phyloP scores from a whole-genome alignment of 1,284 basidiomycete species.

The Retiboletus flavoniger region DNA sequence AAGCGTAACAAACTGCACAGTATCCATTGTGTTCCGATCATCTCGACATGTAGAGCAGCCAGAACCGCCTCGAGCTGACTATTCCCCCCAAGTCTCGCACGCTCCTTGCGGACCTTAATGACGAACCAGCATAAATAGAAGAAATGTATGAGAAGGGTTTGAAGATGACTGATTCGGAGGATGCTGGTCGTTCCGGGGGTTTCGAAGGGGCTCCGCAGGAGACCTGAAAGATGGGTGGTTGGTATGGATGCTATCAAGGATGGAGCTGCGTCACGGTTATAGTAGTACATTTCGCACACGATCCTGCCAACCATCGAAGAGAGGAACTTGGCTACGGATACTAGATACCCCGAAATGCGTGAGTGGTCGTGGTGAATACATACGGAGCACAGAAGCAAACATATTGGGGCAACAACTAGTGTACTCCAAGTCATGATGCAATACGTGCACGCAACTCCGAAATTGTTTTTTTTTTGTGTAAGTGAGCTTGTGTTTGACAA shows the following conservation, averaged over 20 bases:
- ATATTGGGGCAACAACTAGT: no score
- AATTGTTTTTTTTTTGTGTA: no score
- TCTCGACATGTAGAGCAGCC: conserved; percentile 22
- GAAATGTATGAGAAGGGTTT: conserved; percentile 57
- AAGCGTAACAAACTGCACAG: neutral
- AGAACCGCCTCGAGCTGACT: conserved; percentile 27
- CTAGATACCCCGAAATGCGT: no score
- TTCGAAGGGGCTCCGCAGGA: conserved; percentile 26
- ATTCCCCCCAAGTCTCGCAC: conserved; percentile 29
- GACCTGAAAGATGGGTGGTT: conserved; percentile 9
- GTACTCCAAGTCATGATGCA: no score
- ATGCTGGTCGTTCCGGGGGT: conserved; percentile 24
- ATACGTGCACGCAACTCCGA: no score
- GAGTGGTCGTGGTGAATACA: no score
- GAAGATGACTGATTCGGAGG: conserved; percentile 50
- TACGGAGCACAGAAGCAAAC: no score
- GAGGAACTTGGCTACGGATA: no score
- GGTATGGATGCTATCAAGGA: conserved; percentile 16
- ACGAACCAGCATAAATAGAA: neutral
- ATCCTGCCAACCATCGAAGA: no score
- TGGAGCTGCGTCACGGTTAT: no score
- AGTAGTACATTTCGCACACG: no score
- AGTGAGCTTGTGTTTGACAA: no score
- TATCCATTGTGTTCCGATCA: neutral
- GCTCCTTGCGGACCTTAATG: conserved; percentile 32